A percentile compares a stretch with the other conserved stretches of the same genome.
phyloP scores from a whole-genome alignment of 306 rosid species.

The Vachellia collinsii region DNA sequence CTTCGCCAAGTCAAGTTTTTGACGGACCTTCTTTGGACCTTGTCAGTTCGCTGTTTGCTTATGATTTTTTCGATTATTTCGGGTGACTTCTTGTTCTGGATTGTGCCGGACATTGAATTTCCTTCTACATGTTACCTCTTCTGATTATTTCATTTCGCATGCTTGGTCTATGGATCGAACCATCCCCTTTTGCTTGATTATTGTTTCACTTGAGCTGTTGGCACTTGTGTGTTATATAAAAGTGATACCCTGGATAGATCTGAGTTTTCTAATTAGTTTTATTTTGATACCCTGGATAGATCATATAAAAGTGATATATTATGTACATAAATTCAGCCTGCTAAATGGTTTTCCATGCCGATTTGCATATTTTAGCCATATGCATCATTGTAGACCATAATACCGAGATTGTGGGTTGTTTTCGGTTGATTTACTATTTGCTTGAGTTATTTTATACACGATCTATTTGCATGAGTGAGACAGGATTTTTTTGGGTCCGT shows the following conservation, averaged over 20 bases:
- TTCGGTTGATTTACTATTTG: neutral
- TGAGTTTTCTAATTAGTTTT: neutral
- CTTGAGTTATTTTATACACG: neutral
- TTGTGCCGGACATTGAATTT: neutral
- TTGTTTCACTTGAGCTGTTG: neutral
- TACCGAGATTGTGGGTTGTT: neutral
- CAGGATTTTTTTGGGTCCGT: neutral
- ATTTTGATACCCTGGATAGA: neutral
- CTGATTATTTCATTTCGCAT: neutral
- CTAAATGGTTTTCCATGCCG: neutral
- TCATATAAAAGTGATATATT: neutral
- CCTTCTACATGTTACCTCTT: conserved; percentile 6
- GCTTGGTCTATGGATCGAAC: neutral
- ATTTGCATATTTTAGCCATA: neutral
- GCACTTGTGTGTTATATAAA: neutral
- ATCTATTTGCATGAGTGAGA: neutral
- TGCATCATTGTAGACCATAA: neutral
- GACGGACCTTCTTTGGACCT: conserved; percentile 10
- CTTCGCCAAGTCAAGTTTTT: neutral
- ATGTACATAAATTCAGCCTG: neutral
- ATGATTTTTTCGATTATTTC: neutral
- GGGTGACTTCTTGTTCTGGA: neutral
- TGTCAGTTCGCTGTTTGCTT: conserved; percentile 3
- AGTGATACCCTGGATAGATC: no score
- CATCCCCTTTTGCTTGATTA: neutral